phyloP scores from a whole-genome alignment of 257 asterid genomes.

The Solanum stenotomum region DNA sequence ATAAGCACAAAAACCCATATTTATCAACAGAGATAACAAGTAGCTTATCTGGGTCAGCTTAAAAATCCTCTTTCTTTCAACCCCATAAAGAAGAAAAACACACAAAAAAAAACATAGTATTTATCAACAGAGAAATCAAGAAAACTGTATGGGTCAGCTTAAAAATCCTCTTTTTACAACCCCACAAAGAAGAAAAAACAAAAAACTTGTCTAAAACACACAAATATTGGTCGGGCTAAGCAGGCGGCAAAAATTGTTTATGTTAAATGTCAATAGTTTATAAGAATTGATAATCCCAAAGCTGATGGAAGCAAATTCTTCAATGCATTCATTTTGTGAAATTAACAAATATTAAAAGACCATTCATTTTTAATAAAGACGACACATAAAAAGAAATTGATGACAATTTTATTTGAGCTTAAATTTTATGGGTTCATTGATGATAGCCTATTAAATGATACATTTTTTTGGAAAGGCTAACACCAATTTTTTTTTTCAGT shows the following conservation, averaged over 20 bases:
- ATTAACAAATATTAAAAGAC: no score
- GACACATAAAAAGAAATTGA: no score
- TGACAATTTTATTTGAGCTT: no score
- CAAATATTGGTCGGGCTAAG: background rate
- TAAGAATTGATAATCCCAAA: background rate
- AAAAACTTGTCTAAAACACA: no score
- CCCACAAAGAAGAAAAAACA: background rate
- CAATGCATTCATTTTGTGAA: no score
- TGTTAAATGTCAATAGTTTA: background rate
- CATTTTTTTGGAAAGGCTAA: background rate
- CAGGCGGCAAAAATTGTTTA: background rate
- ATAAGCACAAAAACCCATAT: background rate
- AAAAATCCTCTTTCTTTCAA: background rate
- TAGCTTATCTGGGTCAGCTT: background rate
- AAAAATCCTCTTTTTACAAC: background rate
- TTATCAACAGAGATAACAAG: background rate
- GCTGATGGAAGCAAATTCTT: background rate
- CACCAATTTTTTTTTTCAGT: no score
- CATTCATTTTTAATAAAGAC: no score
- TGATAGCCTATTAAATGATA: background rate
- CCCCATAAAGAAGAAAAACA: background rate
- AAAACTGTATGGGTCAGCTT: background rate
- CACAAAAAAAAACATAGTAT: background rate
- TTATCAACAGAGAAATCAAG: background rate
- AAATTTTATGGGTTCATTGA: background rate